A percentile compares a stretch with the other conserved stretches of the same genome.
These are phyloP conservation scores for Poa pratensis DNA, from an alignment of 176 grass and related monocot species.

Conservation along the genomic window DNA sequence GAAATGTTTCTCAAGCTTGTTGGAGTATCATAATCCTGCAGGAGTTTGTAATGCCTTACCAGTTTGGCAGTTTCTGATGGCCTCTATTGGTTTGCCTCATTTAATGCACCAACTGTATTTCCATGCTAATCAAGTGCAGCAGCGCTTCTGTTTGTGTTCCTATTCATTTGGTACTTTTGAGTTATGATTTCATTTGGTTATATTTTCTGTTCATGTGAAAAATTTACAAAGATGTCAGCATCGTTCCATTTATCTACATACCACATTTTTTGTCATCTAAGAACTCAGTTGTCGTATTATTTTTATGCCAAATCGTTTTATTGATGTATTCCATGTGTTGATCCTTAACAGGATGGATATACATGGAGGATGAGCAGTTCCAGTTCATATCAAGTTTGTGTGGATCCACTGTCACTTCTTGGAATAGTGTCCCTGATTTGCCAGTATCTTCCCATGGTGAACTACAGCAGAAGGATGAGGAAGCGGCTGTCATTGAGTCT, in stretches of 20 bases:
- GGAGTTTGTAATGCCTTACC: constrained; percentile 19
- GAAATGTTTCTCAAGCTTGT: background rate
- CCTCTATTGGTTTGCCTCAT: constrained; percentile 3
- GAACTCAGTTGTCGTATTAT: background rate
- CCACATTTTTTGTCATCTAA: constrained; percentile 8
- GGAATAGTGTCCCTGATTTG: constrained; percentile 52
- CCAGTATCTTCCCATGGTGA: constrained; percentile 59
- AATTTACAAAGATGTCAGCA: background rate
- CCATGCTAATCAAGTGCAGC: background rate
- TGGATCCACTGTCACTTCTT: constrained; percentile 54
- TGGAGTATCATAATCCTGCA: constrained; percentile 25
- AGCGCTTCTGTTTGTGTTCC: constrained; percentile 8
- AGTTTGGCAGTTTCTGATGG: background rate
- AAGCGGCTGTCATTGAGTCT: constrained; percentile 71
- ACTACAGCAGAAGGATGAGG: constrained; percentile 73
- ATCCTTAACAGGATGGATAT: constrained; percentile 81
- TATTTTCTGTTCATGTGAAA: constrained; percentile 32
- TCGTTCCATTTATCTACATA: constrained; percentile 20
- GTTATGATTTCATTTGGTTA: constrained; percentile 29
- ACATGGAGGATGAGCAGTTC: constrained; percentile 82
- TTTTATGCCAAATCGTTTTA: constrained; percentile 6
- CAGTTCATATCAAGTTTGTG: constrained; percentile 73
- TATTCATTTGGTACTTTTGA: constrained; percentile 26
- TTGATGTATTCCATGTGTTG: constrained; percentile 33
- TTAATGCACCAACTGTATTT: constrained; percentile 19